A percentile compares a stretch with the other conserved stretches of the same genome.
These are phyloP conservation scores for Selaginella moellendorffii DNA, from an alignment of 75 land plant species.

Conservation along the genomic window DNA sequence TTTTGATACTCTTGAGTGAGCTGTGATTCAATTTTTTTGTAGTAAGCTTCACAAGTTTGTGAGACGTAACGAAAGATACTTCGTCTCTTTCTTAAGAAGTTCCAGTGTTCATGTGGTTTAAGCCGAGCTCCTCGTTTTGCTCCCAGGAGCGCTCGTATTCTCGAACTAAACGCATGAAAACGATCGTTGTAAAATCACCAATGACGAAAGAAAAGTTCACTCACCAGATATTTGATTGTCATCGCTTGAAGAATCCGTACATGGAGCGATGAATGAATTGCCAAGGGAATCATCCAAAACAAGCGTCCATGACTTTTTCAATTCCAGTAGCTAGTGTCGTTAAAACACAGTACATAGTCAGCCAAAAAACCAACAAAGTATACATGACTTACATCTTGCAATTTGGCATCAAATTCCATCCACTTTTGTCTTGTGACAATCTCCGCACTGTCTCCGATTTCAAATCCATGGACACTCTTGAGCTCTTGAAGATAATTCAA, in stretches of 20 bases:
- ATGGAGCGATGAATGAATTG: conserved; percentile 83
- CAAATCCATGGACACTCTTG: conserved; percentile 79
- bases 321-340: conserved; percentile 39
- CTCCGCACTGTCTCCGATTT: conserved; percentile 83
- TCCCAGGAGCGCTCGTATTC: conserved; percentile 93
- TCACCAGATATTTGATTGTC: conserved; percentile 59
- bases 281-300: conserved; percentile 88
- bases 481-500: conserved; percentile 43
- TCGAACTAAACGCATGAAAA: too few relatives aligned
- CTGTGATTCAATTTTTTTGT: too few relatives aligned
- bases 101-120: conserved; percentile 95
- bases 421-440: conserved; percentile 46
- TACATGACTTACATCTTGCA: conserved; percentile 41
- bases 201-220: conserved; percentile 13
- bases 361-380: background rate
- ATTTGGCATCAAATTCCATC: conserved; percentile 52
- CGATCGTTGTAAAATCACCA: too few relatives aligned
- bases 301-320: conserved; percentile 77
- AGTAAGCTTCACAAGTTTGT: too few relatives aligned
- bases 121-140: conserved; percentile 89
- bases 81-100: too few relatives aligned
- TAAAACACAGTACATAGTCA: background rate
- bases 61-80: too few relatives aligned
- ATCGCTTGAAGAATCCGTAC: conserved; percentile 54
- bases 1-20: too few relatives aligned